phyloP scores from a whole-genome alignment of 495 filamentous ascomycete species.

The Beverwykella pulmonaria region DNA sequence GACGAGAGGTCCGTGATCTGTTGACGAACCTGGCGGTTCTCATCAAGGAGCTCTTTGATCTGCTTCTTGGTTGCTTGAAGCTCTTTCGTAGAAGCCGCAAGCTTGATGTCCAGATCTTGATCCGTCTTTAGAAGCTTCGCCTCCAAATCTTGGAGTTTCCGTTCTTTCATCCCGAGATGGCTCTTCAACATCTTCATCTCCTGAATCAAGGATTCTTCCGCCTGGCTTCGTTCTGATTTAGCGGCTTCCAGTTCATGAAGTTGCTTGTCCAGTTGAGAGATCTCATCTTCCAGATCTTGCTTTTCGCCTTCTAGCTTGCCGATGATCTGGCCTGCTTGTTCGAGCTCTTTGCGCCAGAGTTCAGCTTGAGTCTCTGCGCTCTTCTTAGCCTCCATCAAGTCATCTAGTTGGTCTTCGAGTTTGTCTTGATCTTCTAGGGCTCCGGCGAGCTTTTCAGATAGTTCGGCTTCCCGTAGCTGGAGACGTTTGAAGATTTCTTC shows the following conservation, averaged over 20 bases:
- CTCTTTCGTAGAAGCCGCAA: slow-evolving; percentile 80
- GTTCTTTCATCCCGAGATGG: slow-evolving; percentile 84
- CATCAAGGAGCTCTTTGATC: slow-evolving; percentile 72
- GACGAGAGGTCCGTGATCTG: slow-evolving; percentile 85
- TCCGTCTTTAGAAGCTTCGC: slow-evolving; percentile 80
- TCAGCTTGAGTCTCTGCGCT: slow-evolving; percentile 84
- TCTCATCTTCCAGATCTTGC: slow-evolving; percentile 64
- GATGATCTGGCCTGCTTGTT: slow-evolving; percentile 89
- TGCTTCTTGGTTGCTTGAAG: slow-evolving; percentile 69
- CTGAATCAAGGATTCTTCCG: slow-evolving; percentile 71
- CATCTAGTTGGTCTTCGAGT: slow-evolving; percentile 90
- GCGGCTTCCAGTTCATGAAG: slow-evolving; percentile 66
- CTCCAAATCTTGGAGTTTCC: slow-evolving; percentile 87
- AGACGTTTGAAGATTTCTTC: slow-evolving; percentile 97
- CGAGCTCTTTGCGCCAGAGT: slow-evolving; percentile 75
- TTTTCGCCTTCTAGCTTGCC: slow-evolving; percentile 82
- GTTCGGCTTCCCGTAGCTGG: slow-evolving; percentile 83
- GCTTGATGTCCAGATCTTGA: slow-evolving; percentile 86
- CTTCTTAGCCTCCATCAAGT: slow-evolving; percentile 85
- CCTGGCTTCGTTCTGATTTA: slow-evolving; percentile 68
- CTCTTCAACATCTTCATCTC: slow-evolving; percentile 92
- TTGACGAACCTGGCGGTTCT: slow-evolving; percentile 82
- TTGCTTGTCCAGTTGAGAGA: slow-evolving; percentile 67
- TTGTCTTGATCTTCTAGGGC: slow-evolving; percentile 95
- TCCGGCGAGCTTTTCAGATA: slow-evolving; percentile 86